Base-by-base conservation (phyloP, 2,329 filamentous ascomycete genomes). In the Trichoderma oligosporum region DNA sequence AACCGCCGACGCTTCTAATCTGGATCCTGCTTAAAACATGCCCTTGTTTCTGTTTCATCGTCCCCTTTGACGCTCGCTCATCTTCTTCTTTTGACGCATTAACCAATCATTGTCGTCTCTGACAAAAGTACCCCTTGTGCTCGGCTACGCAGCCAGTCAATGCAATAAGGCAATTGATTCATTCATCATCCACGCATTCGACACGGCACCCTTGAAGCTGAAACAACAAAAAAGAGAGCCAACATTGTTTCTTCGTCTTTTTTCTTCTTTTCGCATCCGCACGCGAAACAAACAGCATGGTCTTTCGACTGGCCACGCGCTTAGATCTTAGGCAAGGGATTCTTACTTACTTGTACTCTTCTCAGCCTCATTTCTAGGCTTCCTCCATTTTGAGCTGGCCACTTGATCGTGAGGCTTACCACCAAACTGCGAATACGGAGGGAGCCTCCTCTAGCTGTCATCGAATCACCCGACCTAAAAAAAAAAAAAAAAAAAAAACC, bases 391-490 rank as follows among this genome's bases (percentile, higher is more conserved):
- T 29, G 38, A 31, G 2, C n/a, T 25, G 25, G 41, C 41, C 11
- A 22, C 42, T 14, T 25, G 22, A 27, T 39, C n/a, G 35, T 16
- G 46, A 49, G 47, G 29, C 47, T 38, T 41, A 31, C 39, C 16
- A 42, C 11, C 31, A 38, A 45, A 36, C 22, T 47, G 47, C 56
- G 56, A 58, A 58, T 58, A 58, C 56, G 56, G 31, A 31, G 22
- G n/a, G n/a, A n/a, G n/a, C n/a, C n/a, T n/a, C 42, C 31, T 29
- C 46, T 41, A 53, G 38, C 18, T 47, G 56, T 38, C 54, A 41
- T 47, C 56, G 35, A 27, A 58, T 58, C 56, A 58, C 56, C 45
- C 56, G 56, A 58, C 56, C 48, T 7, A 25, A 25, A 38, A 49
- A n/a, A n/a, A n/a, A n/a, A n/a, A n/a, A n/a, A n/a, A n/a, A n/a